Evolutionary conservation across 495 filamentous ascomycete species (phyloP), one percentile per base, ranked within the genome.

Genomic region (Penicillium fimorum): DNA sequence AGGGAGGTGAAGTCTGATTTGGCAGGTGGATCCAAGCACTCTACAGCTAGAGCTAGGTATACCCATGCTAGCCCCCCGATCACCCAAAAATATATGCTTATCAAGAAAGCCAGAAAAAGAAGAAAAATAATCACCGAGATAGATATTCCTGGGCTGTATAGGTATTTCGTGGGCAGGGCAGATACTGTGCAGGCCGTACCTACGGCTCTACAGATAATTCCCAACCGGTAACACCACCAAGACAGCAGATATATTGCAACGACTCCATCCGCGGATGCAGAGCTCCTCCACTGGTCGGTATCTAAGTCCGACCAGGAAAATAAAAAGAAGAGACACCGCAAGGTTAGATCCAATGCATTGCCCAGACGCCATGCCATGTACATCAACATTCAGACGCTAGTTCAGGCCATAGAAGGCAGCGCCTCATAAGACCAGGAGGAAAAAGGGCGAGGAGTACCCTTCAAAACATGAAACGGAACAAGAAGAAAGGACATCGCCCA

Each of bases 301-400:
- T 54, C 54, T 54, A 51, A 55, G 37, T 12, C 57, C 53, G 57
- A 51, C 46, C 35, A 41, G 33, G 6, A 51, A 51, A 57, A 57
- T 47, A 56, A 63, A 53, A 45, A 54, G 41, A 44, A 52, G 41
- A 49, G 49, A 32, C 41, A 57, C 37, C 59, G 17, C 59, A 48
- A 56, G 41, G 41, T 42, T 48, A 46, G 61, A 46, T 63, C 59
- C 57, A 62, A 65, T 69, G 66, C 66, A 62, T 59, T 61, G 56
- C 60, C 65, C 58, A 59, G 50, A 67, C 64, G 57, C 64, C 64
- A 45, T 37, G 51, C 27, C 49, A 51, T 41, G 35, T 40, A 51
- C 35, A 37, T 37, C 33, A 38, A 38, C 35, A 17, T 9, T 46
- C 44, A 15, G 33, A 37, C 43, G 43, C 48, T 51, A 51, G 25